A percentile compares a stretch with the other conserved stretches of the same genome.
phyloP scores from a whole-genome alignment of 139 green algal species.

The Coccomyxa sp. region DNA sequence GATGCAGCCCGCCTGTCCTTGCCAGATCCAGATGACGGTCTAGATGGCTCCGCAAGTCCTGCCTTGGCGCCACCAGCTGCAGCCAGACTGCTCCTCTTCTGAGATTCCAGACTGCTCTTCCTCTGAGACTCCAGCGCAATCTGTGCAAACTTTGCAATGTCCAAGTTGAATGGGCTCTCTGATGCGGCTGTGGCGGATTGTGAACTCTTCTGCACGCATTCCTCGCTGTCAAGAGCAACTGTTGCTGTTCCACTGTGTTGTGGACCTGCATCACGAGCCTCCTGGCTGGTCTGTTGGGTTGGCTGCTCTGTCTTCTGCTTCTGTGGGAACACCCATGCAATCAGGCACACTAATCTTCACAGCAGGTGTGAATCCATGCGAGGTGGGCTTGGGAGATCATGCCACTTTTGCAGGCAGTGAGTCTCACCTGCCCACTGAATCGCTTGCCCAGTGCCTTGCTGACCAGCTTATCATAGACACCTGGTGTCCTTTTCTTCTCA shows the following conservation, averaged over 20 bases:
- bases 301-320: conserved; percentile 1
- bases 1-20: not conserved
- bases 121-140: not conserved
- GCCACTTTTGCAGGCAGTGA: not conserved
- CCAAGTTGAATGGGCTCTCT: not conserved
- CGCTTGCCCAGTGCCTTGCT: conserved; percentile 29
- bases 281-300: not conserved
- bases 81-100: not conserved
- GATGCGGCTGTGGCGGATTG: not conserved
- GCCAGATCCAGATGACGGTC: too few relatives aligned
- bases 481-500: conserved; percentile 20
- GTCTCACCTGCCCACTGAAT: conserved; percentile 7
- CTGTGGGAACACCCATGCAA: not conserved
- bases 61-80: conserved; percentile 12
- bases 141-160: not conserved
- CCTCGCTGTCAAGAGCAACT: too few relatives aligned
- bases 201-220: too few relatives aligned
- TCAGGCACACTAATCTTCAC: too few relatives aligned
- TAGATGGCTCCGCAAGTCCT: too few relatives aligned
- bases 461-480: conserved; percentile 51
- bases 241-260: too few relatives aligned
- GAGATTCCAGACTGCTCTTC: too few relatives aligned
- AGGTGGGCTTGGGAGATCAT: too few relatives aligned
- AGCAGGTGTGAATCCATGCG: too few relatives aligned
- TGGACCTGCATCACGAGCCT: not conserved